A percentile compares a stretch with the other conserved stretches of the same genome.
Conservation (phyloP, 176 grass and related monocot genomes). For the Phragmites australis region DNA sequence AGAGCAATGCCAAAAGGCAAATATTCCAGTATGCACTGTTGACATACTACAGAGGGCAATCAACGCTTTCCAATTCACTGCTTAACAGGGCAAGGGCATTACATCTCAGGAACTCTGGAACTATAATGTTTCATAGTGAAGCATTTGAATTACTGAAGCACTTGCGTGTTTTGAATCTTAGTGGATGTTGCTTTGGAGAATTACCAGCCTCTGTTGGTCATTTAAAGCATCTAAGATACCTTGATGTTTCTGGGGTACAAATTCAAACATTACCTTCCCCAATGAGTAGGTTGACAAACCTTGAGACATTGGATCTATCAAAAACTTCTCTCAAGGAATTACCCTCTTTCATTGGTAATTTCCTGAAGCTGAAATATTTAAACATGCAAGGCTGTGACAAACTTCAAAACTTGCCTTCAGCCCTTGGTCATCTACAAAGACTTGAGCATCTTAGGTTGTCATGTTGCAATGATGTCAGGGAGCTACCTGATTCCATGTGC, state of each 20-base stretch:
- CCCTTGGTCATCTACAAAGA: constrained; percentile 13
- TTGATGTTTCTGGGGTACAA: constrained; percentile 30
- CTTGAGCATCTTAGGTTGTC: constrained; percentile 27
- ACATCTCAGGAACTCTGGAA: not conserved
- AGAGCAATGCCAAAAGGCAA: not conserved
- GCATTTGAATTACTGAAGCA: constrained; percentile 11
- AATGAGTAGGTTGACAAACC: constrained; percentile 28
- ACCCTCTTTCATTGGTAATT: constrained; percentile 6
- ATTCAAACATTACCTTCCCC: constrained; percentile 18
- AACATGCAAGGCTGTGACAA: constrained; percentile 36
- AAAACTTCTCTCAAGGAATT: constrained; percentile 22
- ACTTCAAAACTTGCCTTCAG: constrained; percentile 10
- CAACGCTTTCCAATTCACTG: not conserved
- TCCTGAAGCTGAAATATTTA: constrained; percentile 30
- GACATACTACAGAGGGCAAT: not conserved
- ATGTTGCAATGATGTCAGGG: not conserved
- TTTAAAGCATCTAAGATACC: constrained; percentile 42
- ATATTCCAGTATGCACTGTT: constrained; percentile 30
- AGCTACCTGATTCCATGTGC: constrained; percentile 5
- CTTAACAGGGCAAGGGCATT: constrained; percentile 15
- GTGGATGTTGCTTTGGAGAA: constrained; percentile 14
- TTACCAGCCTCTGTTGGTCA: constrained; percentile 14
- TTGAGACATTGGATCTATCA: constrained; percentile 47
- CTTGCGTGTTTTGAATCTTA: constrained; percentile 48
- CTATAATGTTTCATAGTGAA: not conserved